A percentile compares a stretch with the other conserved stretches of the same genome.
Evolutionary conservation across 306 rosid genomes (phyloP).

Genomic region (Alnus glutinosa): DNA sequence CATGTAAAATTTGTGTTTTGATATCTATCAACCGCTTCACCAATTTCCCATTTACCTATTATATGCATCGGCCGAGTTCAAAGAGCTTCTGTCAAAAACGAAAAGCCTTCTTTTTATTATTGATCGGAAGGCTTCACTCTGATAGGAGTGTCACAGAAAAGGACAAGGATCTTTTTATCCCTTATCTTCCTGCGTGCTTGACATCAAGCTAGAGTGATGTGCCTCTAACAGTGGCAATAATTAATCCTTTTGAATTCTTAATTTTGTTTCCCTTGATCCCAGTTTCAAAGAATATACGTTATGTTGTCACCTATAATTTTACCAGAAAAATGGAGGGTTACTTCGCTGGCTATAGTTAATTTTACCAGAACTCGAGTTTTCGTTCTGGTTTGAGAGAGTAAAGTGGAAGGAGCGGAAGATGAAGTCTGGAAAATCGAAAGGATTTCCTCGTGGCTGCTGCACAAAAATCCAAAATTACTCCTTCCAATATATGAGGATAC

Average conservation of each 20-base stretch:
- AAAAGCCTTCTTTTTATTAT: background rate
- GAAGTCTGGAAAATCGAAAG: too few relatives aligned
- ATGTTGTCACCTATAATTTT: too few relatives aligned
- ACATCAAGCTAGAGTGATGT: too few relatives aligned
- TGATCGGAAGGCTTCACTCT: background rate
- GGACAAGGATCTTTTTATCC: background rate
- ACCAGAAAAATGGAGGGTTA: too few relatives aligned
- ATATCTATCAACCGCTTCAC: background rate
- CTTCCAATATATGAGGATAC: background rate
- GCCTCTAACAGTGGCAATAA: too few relatives aligned
- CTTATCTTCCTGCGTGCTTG: background rate
- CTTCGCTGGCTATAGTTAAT: too few relatives aligned
- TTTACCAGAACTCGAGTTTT: too few relatives aligned
- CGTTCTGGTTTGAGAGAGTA: too few relatives aligned
- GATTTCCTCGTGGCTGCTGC: too few relatives aligned
- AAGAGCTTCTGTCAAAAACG: background rate
- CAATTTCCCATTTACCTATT: background rate
- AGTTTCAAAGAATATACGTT: too few relatives aligned
- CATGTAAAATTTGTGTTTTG: background rate
- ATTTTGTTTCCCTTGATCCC: background rate
- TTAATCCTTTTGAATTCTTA: background rate
- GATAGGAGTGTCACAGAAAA: background rate
- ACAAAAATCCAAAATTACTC: too few relatives aligned
- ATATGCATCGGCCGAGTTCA: background rate
- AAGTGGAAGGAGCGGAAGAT: too few relatives aligned